Conservation (phyloP, 306 rosid species). For the Pterocarpus santalinus region DNA sequence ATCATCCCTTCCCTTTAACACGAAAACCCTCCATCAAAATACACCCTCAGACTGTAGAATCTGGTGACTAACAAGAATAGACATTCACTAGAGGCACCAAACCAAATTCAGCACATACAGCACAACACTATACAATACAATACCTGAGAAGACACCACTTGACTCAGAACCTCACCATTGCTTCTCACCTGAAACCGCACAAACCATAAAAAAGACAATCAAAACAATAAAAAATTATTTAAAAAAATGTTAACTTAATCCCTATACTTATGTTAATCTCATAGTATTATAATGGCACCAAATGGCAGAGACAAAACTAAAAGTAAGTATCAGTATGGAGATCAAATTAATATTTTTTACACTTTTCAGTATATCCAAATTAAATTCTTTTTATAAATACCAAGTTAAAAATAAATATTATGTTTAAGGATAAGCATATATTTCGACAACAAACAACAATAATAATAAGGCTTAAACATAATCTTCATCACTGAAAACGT, state of each 20-base stretch:
- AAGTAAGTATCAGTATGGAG: not conserved
- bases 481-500: not conserved
- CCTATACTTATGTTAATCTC: not conserved
- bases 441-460: not conserved
- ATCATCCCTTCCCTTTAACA: not conserved
- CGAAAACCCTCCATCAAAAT: not conserved
- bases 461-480: not conserved
- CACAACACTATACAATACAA: not conserved
- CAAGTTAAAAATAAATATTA: not conserved
- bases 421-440: not conserved
- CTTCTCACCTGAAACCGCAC: slow-evolving; percentile 72
- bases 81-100: slow-evolving; percentile 5
- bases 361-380: too few species aligned
- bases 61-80: slow-evolving; percentile 29
- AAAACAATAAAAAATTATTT: slow-evolving; percentile 5
- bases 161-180: slow-evolving; percentile 88
- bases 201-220: slow-evolving; percentile 15
- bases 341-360: not conserved
- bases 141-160: slow-evolving; percentile 96
- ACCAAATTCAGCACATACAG: not conserved
- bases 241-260: not conserved
- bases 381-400: not conserved
- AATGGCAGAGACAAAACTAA: not conserved
- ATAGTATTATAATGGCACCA: not conserved
- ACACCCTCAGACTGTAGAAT: not conserved